Evolutionary conservation across 1,284 basidiomycete species (phyloP).

Genomic region (Ganoderma leucocontextum): DNA sequence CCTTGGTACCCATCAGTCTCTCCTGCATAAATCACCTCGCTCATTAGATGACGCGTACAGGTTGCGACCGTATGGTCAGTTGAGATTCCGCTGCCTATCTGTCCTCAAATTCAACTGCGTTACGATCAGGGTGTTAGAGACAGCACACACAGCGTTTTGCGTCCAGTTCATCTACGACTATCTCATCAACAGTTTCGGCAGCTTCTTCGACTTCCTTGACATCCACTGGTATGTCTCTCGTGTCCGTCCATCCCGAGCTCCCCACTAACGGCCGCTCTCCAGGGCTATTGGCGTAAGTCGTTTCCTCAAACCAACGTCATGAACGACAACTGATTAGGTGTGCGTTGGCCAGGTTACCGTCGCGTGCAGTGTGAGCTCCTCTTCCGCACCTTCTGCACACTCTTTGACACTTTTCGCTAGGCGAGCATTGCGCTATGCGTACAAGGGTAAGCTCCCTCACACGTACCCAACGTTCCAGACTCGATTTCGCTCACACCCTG

Average conservation of each 20-base stretch:
- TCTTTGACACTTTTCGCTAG: conserved; percentile 10
- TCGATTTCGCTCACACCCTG: background rate
- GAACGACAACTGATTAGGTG: conserved; percentile 7
- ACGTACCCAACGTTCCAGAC: background rate
- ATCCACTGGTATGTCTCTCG: conserved; percentile 26
- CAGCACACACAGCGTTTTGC: conserved; percentile 31
- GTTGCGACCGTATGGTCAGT: conserved; percentile 29
- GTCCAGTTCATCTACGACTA: conserved; percentile 37
- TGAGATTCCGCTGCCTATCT: background rate
- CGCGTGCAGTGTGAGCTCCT: conserved; percentile 26
- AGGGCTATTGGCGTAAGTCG: conserved; percentile 29
- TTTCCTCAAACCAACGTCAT: background rate
- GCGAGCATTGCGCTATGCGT: conserved; percentile 30
- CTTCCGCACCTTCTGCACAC: background rate
- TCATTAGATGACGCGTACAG: background rate
- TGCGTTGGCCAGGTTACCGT: conserved; percentile 23
- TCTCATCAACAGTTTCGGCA: conserved; percentile 30
- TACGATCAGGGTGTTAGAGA: conserved; percentile 27
- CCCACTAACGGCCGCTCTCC: background rate
- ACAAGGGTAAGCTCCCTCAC: conserved; percentile 26
- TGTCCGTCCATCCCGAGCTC: background rate
- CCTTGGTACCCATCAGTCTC: conserved; percentile 3
- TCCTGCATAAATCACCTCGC: background rate
- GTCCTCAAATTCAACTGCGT: background rate
- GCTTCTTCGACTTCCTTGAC: conserved; percentile 20